Percentiles rank a stretch among this genome's conserved stretches.
phyloP scores from a whole-genome alignment of 2,329 filamentous ascomycete species.

The Penicillium polonicum region DNA sequence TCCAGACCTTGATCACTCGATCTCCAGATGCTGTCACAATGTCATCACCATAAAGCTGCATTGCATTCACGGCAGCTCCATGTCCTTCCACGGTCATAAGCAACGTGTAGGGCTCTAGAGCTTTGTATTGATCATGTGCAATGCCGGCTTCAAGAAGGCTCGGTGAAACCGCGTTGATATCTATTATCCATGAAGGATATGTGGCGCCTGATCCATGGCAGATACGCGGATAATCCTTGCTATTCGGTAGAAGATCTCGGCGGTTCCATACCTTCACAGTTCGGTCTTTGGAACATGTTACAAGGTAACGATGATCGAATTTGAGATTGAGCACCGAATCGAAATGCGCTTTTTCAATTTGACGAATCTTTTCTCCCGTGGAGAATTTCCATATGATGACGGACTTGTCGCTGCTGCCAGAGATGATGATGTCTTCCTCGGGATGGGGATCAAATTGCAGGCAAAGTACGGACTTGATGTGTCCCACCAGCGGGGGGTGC shows the following conservation, averaged over 20 bases:
- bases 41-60: conserved; percentile 80
- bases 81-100: conserved; percentile 82
- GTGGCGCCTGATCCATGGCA: conserved; percentile 43
- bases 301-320: conserved; percentile 86
- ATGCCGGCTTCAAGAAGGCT: conserved; percentile 44
- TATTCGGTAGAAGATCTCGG: conserved; percentile 55
- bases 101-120: conserved; percentile 66
- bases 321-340: conserved; percentile 93
- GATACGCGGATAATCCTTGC: conserved; percentile 48
- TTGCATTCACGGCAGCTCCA: conserved; percentile 89
- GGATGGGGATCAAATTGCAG: conserved; percentile 90
- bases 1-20: conserved; percentile 90
- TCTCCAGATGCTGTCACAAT: conserved; percentile 96
- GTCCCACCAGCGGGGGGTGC: conserved; percentile 70
- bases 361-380: conserved; percentile 78
- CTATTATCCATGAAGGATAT: conserved; percentile 56
- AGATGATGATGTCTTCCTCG: conserved; percentile 88
- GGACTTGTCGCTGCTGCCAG: conserved; percentile 87
- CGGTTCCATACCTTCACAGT: conserved; percentile 96
- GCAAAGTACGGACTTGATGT: conserved; percentile 85
- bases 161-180: conserved; percentile 46
- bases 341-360: conserved; percentile 71
- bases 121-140: conserved; percentile 41
- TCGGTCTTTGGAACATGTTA: conserved; percentile 97
- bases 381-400: conserved; percentile 94